These are phyloP conservation scores for Podosphaera xanthii DNA, from an alignment of 2,329 filamentous ascomycete genomes.

Conservation along the genomic window DNA sequence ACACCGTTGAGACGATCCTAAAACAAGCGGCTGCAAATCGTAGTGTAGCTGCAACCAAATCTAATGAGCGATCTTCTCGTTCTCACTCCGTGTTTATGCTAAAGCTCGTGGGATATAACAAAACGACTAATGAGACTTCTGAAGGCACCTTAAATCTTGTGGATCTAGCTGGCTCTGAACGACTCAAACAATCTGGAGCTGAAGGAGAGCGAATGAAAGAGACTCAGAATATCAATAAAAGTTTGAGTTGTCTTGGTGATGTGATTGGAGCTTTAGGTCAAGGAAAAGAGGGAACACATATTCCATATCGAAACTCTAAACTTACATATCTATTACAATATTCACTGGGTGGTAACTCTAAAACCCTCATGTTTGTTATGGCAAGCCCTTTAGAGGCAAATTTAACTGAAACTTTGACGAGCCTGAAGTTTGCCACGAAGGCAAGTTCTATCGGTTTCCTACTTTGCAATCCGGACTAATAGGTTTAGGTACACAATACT, in stretches of 20 bases:
- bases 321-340: slow-evolving; percentile 89
- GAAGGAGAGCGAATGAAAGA: slow-evolving; percentile 77
- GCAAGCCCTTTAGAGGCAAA: slow-evolving; percentile 79
- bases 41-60: slow-evolving; percentile 87
- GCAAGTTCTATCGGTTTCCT: slow-evolving; percentile 23
- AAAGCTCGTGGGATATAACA: slow-evolving; percentile 49
- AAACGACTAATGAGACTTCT: slow-evolving; percentile 52
- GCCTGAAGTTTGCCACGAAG: slow-evolving; percentile 88
- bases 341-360: slow-evolving; percentile 81
- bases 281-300: slow-evolving; percentile 52
- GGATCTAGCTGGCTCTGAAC: slow-evolving; percentile 81
- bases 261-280: slow-evolving; percentile 84
- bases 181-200: slow-evolving; percentile 66
- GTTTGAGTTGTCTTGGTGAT: slow-evolving; percentile 73
- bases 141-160: slow-evolving; percentile 91
- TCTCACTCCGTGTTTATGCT: slow-evolving; percentile 95
- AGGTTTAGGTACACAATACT: slow-evolving; percentile 51
- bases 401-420: slow-evolving; percentile 78
- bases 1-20: slow-evolving; percentile 60
- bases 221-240: slow-evolving; percentile 95
- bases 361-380: slow-evolving; percentile 99
- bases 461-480: slow-evolving; percentile 6
- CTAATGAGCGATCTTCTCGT: slow-evolving; percentile 82
- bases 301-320: slow-evolving; percentile 93
- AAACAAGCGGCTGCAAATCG: slow-evolving; percentile 64